These are phyloP conservation scores for Exophiala phaeomuriformis DNA, from an alignment of 2,329 filamentous ascomycete species.

Conservation along the genomic window DNA sequence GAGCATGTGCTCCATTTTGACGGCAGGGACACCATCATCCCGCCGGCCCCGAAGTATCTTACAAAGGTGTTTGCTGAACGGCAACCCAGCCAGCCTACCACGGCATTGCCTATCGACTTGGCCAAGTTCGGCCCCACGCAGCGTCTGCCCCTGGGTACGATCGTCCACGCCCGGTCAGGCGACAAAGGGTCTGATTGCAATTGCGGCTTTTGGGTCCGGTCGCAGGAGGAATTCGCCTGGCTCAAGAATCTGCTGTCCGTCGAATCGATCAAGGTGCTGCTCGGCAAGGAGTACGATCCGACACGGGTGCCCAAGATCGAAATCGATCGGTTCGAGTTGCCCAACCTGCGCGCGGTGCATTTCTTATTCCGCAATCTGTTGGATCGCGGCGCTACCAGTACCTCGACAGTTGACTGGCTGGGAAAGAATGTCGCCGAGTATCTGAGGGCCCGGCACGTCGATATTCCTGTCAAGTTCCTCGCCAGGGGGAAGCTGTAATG, in stretches of 20 bases:
- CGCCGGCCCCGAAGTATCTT: conserved; percentile 18
- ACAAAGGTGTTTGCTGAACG: conserved; percentile 26
- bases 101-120: conserved; percentile 22
- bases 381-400: conserved; percentile 34
- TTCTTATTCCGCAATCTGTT: conserved; percentile 36
- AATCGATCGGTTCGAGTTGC: conserved; percentile 44
- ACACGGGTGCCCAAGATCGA: conserved; percentile 25
- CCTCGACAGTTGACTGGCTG: conserved; percentile 34
- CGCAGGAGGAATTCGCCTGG: conserved; percentile 31
- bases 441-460: conserved; percentile 32
- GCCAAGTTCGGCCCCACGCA: conserved; percentile 29
- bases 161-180: conserved; percentile 33
- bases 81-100: conserved; percentile 24
- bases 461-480: conserved; percentile 34
- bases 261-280: conserved; percentile 27
- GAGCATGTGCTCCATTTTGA: conserved; percentile 30
- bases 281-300: conserved; percentile 35
- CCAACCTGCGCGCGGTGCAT: conserved; percentile 37
- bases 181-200: conserved; percentile 35
- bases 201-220: conserved; percentile 33
- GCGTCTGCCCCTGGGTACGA: conserved; percentile 29
- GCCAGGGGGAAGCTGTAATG: conserved; percentile 17
- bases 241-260: conserved; percentile 26
- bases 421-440: conserved; percentile 38
- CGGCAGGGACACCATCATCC: conserved; percentile 24